Base-by-base conservation (phyloP, 805 yeast genomes). In the Wickerhamomyces xylosicus region DNA sequence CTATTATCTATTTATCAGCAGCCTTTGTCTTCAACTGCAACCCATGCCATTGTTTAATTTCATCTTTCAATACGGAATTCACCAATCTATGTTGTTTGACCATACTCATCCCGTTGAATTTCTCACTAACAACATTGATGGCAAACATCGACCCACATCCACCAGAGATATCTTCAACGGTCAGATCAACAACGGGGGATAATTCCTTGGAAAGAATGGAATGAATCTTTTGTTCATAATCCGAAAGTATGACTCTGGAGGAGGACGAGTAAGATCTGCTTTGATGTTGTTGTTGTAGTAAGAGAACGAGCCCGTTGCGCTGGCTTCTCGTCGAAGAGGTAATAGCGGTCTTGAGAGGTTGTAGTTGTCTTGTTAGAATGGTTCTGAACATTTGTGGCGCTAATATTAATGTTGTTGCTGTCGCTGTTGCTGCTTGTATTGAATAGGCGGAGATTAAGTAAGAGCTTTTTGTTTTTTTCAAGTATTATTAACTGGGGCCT, bases 81-180 rank as follows among this genome's bases (percentile, higher is more conserved):
- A 92, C 97, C 48, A 90, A 58, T 43, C 95, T 71, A 54, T 92
- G 98, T 58, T 92, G 98, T 55, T 87, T 89, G 47, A 92, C 70
- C 78, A 85, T 85, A 2, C 85, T 66, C 34, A 85, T 54, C 0
- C 95, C 95, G 49, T 82, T 76, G 62, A 92, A 92, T 52, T 74
- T 64, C 2, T 66, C 68, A 39, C 92, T 78, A 35, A 78, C 82
- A 15, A 92, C 73, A 42, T 69, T 64, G 37, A 92, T 90, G 36
- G 95, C 86, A 62, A 86, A 92, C 98, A 92, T 92, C 6, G 97
- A 87, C 1, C 98, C 98, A 62, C 98, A 92, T 1, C 98, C 98
- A 16, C 90, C 97, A 20, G 92, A 79, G 8, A 90, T 77, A 56
- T 90, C 97, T 46, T 69, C 66, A 6, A 90, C 97, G 20, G 69